Conservation (phyloP, 768 basidiomycete species). For the Russula sp. region DNA sequence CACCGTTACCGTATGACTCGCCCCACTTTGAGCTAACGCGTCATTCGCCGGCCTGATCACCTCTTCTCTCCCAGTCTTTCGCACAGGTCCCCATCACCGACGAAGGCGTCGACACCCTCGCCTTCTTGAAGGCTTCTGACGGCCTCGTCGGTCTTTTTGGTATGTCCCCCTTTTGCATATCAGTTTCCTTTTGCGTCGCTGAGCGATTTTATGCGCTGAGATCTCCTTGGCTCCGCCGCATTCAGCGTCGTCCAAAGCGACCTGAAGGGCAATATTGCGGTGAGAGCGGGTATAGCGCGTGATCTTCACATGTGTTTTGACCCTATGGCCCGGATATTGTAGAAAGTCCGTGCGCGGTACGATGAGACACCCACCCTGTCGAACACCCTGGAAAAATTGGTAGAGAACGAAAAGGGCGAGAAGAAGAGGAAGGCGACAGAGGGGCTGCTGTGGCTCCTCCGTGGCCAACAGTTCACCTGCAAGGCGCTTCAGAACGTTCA, state of each 20-base stretch:
- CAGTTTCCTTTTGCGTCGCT: background rate
- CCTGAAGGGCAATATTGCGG: conserved; percentile 85
- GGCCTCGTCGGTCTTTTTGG: conserved; percentile 90
- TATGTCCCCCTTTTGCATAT: conserved; percentile 31
- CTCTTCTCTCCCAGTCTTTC: conserved; percentile 61
- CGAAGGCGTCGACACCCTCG: conserved; percentile 78
- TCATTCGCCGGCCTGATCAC: background rate
- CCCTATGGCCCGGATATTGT: conserved; percentile 1
- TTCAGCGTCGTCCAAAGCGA: conserved; percentile 81
- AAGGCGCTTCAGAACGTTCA: conserved; percentile 68
- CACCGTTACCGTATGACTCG: conserved; percentile 48
- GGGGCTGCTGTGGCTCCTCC: conserved; percentile 88
- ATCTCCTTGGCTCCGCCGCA: conserved; percentile 78
- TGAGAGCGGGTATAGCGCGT: conserved; percentile 32
- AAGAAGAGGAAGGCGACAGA: conserved; percentile 87
- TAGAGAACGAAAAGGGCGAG: conserved; percentile 75
- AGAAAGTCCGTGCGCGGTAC: conserved; percentile 90
- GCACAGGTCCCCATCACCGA: conserved; percentile 82
- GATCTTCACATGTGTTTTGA: conserved; percentile 4
- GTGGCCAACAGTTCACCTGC: conserved; percentile 87
- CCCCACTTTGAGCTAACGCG: background rate
- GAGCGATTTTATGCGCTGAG: conserved; percentile 32
- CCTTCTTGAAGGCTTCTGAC: conserved; percentile 82
- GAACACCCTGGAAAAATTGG: conserved; percentile 74
- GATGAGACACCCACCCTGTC: conserved; percentile 57